Evolutionary conservation across 495 filamentous ascomycete genomes (phyloP), one percentile per base, ranked within the genome.

Genomic region (Aspergillus haitiensis): DNA sequence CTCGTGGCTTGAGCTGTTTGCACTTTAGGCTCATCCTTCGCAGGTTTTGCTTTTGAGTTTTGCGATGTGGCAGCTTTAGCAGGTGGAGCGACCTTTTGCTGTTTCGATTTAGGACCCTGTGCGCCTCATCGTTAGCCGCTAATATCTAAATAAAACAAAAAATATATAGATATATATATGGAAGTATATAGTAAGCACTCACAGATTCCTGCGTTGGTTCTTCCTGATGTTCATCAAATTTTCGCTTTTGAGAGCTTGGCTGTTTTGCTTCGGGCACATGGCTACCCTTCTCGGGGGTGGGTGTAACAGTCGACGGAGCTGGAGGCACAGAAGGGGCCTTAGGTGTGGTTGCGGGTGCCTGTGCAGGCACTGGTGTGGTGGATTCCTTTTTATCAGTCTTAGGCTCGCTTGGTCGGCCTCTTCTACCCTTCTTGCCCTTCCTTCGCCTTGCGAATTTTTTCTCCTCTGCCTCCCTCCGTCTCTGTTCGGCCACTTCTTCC

Each of bases 401-500:
- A 34, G 71, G 67, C 50, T 81, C 77, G 58, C 74, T 80, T 13
- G 73, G 67, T 61, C 72, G 67, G 48, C 71, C 69, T 68, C 71
- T 70, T 48, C 70, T 69, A 48, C 76, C 75, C 69, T 77, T 78
- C 65, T 80, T 81, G 52, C 77, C 72, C 67, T 78, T 78, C 70
- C 74, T 79, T 47, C 68, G 72, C 46, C 69, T 75, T n/a, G 71
- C 67, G 42, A 50, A 69, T 64, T 77, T 79, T 59, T 81, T 75
- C 55, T 84, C 80, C 49, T 78, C 76, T 16, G 77, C 74, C 49
- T 78, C 77, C 58, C 69, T 76, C 58, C 80, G 76, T 76, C 85
- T 68, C 69, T 75, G 65, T 73, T 82, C 65, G 67, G 82, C 68
- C 13, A 84, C 78, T 55, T 84, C 83, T 72, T 93, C 91, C 92